These are phyloP conservation scores for Suillus clintonianus DNA, from an alignment of 768 basidiomycete species.

Conservation along the genomic window DNA sequence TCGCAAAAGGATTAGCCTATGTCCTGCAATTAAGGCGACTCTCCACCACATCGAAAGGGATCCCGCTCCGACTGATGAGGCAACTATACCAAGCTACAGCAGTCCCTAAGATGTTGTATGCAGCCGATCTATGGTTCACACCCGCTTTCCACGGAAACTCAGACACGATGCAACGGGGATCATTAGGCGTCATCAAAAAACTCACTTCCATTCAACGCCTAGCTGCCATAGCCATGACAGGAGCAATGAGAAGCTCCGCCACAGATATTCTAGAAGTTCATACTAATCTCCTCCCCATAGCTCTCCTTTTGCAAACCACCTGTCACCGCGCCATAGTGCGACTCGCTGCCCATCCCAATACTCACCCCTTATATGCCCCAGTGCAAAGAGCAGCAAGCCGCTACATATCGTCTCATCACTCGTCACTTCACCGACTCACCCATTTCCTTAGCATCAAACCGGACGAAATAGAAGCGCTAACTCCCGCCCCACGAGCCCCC, in stretches of 20 bases:
- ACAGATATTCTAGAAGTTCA: background rate
- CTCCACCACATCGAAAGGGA: conserved; percentile 12
- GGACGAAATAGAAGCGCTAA: background rate
- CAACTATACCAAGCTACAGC: conserved; percentile 27
- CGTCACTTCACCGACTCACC: background rate
- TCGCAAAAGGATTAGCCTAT: background rate
- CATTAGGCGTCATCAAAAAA: background rate
- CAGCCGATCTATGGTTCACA: background rate
- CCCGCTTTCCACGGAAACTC: background rate
- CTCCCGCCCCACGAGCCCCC: background rate
- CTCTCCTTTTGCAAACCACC: background rate
- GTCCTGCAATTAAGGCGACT: conserved; percentile 6
- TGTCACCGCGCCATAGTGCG: background rate
- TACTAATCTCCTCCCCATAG: background rate
- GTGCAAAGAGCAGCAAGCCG: background rate
- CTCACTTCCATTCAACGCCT: background rate
- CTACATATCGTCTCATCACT: background rate
- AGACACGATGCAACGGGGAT: background rate
- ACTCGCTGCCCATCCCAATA: background rate
- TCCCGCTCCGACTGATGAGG: conserved; percentile 15
- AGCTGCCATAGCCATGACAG: background rate
- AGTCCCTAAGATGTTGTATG: conserved; percentile 29
- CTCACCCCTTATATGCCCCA: background rate
- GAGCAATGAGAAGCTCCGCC: background rate
- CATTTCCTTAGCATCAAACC: background rate